These are phyloP conservation scores for Effrenium voratum DNA, from an alignment of 73 alveolate species.

Conservation along the genomic window DNA sequence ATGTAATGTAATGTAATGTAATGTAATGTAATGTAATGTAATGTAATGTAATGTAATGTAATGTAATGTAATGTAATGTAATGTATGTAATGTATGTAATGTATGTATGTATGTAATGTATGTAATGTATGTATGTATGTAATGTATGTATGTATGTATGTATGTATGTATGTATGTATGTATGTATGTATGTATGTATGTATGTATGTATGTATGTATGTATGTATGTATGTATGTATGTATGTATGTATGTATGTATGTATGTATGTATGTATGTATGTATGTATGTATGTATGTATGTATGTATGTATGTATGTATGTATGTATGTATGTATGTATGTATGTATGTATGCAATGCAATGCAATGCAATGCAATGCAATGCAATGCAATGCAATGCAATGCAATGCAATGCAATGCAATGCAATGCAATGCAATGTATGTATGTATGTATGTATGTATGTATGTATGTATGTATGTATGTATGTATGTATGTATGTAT, in stretches of 20 bases:
- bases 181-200: too few species aligned
- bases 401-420: not conserved
- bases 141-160: not conserved
- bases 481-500: not conserved
- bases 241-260: too few species aligned
- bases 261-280: not conserved
- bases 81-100: not conserved
- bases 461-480: not conserved
- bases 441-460: not conserved
- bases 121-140: too few species aligned
- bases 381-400: not conserved
- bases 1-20: too few species aligned
- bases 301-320: not conserved
- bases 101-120: too few species aligned
- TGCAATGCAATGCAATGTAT: not conserved
- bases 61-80: not conserved
- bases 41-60: too few species aligned
- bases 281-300: not conserved
- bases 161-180: too few species aligned
- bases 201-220: too few species aligned
- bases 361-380: too few species aligned
- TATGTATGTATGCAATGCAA: not conserved
- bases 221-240: too few species aligned
- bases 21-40: too few species aligned
- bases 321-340: not conserved